Evolutionary conservation across 2,329 filamentous ascomycete species (phyloP), one percentile per base, ranked within the genome.

Genomic region (Fusarium foetens): DNA sequence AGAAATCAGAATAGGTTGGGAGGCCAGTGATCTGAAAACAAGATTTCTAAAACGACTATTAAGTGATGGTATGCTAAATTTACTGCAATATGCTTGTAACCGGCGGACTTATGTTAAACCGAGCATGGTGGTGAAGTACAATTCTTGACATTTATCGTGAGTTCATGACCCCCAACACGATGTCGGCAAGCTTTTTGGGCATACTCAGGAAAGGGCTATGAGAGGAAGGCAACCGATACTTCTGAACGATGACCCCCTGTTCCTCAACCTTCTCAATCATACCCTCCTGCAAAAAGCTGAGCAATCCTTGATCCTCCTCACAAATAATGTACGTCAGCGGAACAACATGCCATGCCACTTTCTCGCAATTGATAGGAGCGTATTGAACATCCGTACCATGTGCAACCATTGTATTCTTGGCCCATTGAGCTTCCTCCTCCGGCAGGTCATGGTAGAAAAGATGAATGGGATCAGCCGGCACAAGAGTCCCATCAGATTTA

Each of bases 101-200:
- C 9, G 11, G 5, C 6, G 5, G 25, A 9, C 12, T 21, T 8
- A 25, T 29, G 3, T 2, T 29, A 2, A 11, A 16, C 19, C 6
- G 25, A 29, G 17, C 4, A 16, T 27, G 19, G 27, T 29, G 3
- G 27, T 12, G 6, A 48, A 12, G 27, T 17, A 12, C 13, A 48
- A 17, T 13, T 49, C 14, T 23, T 35, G 8, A 21, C 6, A 10
- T 14, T 31, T 23, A 42, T 33, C 11, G n/a, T n/a, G 8, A 33
- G 4, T 14, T 23, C 16, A 42, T 25, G 16, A 25, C n/a, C 5
- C 5, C 25, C 2, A 43, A 16, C 11, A 55, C 52, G n/a, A 16
- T 19, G 6, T 8, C 12, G 8, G 36, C 16, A 21, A 55, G 16
- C 12, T 21, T 42, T 6, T 25, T 9, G 3, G 52, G 27, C 27